Percentiles rank a stretch among this genome's conserved stretches.
Conservation (phyloP, 352 stramenopile genomes). For the Globisporangium ultimum region DNA sequence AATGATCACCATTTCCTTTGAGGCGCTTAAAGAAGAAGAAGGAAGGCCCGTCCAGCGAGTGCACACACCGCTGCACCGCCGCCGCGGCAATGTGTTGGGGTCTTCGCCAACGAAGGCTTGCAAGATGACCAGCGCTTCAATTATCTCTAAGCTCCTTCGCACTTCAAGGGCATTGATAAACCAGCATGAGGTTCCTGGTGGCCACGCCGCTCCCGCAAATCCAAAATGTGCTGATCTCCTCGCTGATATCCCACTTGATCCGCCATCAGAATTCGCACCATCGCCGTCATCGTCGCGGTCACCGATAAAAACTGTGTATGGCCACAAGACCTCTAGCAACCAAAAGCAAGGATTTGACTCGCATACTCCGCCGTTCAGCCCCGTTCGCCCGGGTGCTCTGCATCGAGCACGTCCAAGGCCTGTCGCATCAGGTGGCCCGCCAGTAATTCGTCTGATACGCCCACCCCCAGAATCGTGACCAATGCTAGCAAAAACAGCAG, state of each 20-base stretch:
- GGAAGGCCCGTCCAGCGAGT: conserved; percentile 18
- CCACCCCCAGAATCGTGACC: conserved; percentile 15
- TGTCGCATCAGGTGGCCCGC: conserved; percentile 36
- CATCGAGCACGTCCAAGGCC: conserved; percentile 20
- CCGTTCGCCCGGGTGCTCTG: conserved; percentile 4
- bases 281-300: conserved; percentile 1
- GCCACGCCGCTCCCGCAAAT: neutral
- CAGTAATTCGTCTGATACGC: conserved; percentile 43
- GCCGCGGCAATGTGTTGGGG: conserved; percentile 47
- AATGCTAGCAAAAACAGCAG: neutral
- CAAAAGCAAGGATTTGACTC: neutral
- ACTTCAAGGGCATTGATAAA: conserved; percentile 37
- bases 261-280: neutral
- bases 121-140: conserved; percentile 62
- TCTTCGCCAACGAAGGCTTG: conserved; percentile 43
- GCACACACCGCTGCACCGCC: conserved; percentile 39
- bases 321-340: conserved; percentile 5
- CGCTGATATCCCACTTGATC: neutral
- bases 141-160: conserved; percentile 55
- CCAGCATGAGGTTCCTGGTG: conserved; percentile 14
- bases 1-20: conserved; percentile 43
- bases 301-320: conserved; percentile 16
- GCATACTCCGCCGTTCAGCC: neutral
- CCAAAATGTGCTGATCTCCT: neutral
- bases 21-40: conserved; percentile 50